These are phyloP conservation scores for Buxus sempervirens DNA, from an alignment of 164 flowering plant species.

Conservation along the genomic window DNA sequence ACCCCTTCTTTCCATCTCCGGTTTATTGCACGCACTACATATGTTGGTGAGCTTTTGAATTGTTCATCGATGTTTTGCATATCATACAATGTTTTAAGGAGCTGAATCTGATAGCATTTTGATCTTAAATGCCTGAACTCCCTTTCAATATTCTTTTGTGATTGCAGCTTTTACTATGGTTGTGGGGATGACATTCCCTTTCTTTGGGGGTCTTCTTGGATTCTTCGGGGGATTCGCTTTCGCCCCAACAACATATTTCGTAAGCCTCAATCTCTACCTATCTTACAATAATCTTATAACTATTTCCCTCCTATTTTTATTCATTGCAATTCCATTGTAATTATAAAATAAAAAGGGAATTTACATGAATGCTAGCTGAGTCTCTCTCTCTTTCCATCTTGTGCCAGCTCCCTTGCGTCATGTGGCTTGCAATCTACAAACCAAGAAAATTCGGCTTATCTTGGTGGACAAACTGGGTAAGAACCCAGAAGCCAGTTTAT, in stretches of 20 bases:
- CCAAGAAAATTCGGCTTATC: conserved; percentile 39
- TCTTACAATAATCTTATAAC: not conserved
- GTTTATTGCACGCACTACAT: conserved; percentile 36
- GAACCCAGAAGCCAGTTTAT: not conserved
- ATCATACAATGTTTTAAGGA: too few species aligned
- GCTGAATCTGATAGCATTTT: too few species aligned
- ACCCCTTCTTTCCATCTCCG: conserved; percentile 43
- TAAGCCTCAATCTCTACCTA: conserved; percentile 22
- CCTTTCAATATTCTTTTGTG: too few species aligned
- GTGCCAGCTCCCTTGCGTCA: conserved; percentile 50
- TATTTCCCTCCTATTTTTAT: too few species aligned
- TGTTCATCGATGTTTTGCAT: too few species aligned
- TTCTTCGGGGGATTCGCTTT: conserved; percentile 79
- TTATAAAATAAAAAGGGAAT: too few species aligned
- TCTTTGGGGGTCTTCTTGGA: conserved; percentile 70
- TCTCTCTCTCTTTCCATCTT: not conserved
- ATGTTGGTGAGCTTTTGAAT: conserved; percentile 76
- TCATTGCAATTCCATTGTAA: too few species aligned
- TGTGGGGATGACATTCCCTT: conserved; percentile 59
- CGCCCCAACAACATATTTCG: conserved; percentile 61
- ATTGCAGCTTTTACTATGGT: conserved; percentile 64
- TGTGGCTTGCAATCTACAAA: conserved; percentile 41
- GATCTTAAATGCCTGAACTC: too few species aligned
- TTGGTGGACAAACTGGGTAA: conserved; percentile 46
- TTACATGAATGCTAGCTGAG: not conserved